Conservation (phyloP, 2,329 filamentous ascomycete genomes). For the Zymoseptoria pseudotritici region DNA sequence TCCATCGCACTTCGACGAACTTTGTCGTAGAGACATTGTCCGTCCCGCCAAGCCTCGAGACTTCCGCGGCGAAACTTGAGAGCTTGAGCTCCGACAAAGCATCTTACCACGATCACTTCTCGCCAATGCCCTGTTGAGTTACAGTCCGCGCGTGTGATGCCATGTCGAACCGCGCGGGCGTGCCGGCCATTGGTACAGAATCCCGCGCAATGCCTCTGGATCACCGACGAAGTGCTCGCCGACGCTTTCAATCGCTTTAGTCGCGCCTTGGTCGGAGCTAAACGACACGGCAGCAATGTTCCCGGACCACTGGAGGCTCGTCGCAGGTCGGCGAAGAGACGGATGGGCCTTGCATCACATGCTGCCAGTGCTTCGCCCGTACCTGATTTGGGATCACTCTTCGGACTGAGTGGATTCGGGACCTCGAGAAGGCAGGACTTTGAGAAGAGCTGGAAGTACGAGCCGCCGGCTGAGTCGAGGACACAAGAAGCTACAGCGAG, state of each 20-base stretch:
- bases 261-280: conserved; percentile 26
- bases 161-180: conserved; percentile 12
- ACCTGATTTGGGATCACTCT: conserved; percentile 25
- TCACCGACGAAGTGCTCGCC: conserved; percentile 50
- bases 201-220: conserved; percentile 45
- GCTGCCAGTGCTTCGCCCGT: conserved; percentile 6
- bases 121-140: conserved; percentile 3
- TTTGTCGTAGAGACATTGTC: background rate
- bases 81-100: no score
- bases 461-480: conserved; percentile 12
- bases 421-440: conserved; percentile 6
- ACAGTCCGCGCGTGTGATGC: conserved; percentile 15
- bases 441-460: conserved; percentile 21
- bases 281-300: conserved; percentile 52
- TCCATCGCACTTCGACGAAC: background rate
- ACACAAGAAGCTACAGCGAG: background rate
- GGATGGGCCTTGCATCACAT: conserved; percentile 38
- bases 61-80: background rate
- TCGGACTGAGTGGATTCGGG: conserved; percentile 18
- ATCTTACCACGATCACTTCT: background rate
- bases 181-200: conserved; percentile 8
- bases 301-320: conserved; percentile 57
- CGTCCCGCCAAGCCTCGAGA: background rate
- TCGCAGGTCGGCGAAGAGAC: conserved; percentile 47
- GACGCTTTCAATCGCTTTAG: conserved; percentile 46